Evolutionary conservation across 2,329 filamentous ascomycete genomes (phyloP).

Genomic region (Aspergillus caelatus): DNA sequence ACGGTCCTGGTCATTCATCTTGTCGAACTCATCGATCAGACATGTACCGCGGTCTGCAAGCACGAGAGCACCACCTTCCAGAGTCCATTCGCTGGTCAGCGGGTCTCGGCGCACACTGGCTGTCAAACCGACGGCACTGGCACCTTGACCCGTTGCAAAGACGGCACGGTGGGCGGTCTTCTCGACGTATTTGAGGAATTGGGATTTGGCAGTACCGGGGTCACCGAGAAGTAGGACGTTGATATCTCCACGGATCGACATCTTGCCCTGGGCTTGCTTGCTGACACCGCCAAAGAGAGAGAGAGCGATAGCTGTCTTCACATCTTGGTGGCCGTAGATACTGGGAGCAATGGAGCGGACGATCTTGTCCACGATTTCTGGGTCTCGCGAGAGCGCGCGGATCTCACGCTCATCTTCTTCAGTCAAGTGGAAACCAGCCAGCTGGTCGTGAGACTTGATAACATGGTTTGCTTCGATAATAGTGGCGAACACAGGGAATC

Average conservation of each 20-base stretch:
- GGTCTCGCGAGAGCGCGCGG: constrained; percentile 82
- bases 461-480: constrained; percentile 97
- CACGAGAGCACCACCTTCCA: constrained; percentile 93
- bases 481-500: constrained; percentile 96
- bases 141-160: constrained; percentile 96
- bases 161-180: constrained; percentile 96
- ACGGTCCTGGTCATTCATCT: constrained; percentile 99
- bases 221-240: constrained; percentile 96
- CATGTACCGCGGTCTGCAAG: constrained; percentile 93
- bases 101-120: constrained; percentile 95
- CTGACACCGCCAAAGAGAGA: constrained; percentile 94
- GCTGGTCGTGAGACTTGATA: constrained; percentile 94
- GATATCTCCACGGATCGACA: constrained; percentile 94
- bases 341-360: constrained; percentile 92
- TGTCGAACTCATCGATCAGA: constrained; percentile 98
- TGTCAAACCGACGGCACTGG: constrained; percentile 94
- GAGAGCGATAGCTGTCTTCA: constrained; percentile 94
- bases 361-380: constrained; percentile 89
- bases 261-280: constrained; percentile 85
- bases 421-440: constrained; percentile 92
- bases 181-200: constrained; percentile 95
- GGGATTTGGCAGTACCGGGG: constrained; percentile 96
- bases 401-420: constrained; percentile 95
- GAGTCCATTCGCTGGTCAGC: constrained; percentile 93
- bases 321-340: constrained; percentile 94